phyloP scores from a whole-genome alignment of 2,329 filamentous ascomycete species.

The Venturia pyrina region DNA sequence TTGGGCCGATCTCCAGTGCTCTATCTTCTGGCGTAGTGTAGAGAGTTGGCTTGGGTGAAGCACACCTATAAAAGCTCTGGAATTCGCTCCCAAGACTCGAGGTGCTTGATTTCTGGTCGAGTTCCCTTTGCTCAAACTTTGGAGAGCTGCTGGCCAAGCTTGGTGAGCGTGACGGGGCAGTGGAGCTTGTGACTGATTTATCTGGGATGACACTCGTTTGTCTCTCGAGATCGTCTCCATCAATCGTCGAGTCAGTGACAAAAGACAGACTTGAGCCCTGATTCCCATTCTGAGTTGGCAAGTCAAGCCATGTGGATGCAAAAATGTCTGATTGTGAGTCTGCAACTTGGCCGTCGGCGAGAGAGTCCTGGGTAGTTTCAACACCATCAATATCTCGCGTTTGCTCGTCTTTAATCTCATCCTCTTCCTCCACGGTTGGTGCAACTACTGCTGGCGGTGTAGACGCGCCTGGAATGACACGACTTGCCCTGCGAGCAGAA shows the following conservation, averaged over 20 bases:
- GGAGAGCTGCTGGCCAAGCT: neutral
- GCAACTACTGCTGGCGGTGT: neutral
- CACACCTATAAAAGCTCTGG: neutral
- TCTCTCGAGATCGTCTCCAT: neutral
- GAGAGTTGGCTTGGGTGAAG: neutral
- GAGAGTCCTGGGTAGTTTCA: neutral
- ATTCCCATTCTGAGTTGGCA: neutral
- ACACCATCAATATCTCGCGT: neutral
- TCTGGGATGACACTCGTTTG: neutral
- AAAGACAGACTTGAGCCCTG: neutral
- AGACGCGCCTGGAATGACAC: neutral
- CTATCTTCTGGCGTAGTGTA: neutral
- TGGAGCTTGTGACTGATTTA: neutral
- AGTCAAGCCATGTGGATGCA: neutral
- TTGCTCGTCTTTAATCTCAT: neutral
- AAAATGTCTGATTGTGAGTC: neutral
- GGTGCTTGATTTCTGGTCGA: neutral
- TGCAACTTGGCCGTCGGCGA: neutral
- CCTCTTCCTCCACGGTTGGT: neutral
- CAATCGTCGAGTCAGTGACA: neutral
- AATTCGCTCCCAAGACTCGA: neutral
- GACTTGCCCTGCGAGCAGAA: constrained; percentile 4
- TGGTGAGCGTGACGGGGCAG: neutral
- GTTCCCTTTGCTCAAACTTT: neutral
- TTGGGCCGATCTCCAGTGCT: neutral